Evolutionary conservation across 1,284 basidiomycete genomes (phyloP).

Genomic region (Neolentinus lepideus): DNA sequence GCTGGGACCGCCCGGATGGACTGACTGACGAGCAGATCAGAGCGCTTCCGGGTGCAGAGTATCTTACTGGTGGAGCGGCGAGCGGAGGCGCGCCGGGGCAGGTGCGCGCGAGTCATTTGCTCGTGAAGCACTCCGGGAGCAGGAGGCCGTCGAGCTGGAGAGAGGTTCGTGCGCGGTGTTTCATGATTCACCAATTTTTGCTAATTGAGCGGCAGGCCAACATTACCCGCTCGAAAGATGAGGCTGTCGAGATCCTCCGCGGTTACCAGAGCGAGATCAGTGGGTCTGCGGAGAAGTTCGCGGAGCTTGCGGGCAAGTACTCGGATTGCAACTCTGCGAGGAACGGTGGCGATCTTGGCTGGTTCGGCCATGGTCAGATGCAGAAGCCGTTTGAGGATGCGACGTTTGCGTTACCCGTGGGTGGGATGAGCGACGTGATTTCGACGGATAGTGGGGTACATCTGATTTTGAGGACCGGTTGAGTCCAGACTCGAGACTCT

Average conservation of each 20-base stretch:
- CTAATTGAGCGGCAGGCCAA: slow-evolving; percentile 20
- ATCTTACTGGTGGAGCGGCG: slow-evolving; percentile 22
- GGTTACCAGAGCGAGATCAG: slow-evolving; percentile 57
- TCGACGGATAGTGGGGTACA: slow-evolving; percentile 96
- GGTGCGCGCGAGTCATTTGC: slow-evolving; percentile 90
- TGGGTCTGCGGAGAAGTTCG: slow-evolving; percentile 61
- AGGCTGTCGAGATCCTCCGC: slow-evolving; percentile 77
- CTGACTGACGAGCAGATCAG: slow-evolving; percentile 59
- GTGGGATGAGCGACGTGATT: slow-evolving; percentile 82
- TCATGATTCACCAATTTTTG: neutral
- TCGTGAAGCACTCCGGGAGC: slow-evolving; percentile 89
- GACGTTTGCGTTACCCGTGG: slow-evolving; percentile 75
- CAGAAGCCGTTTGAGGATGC: slow-evolving; percentile 97
- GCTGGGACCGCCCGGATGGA: slow-evolving; percentile 77
- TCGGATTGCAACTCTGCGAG: slow-evolving; percentile 87
- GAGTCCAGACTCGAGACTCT: slow-evolving; percentile 15
- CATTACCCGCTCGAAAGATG: slow-evolving; percentile 87
- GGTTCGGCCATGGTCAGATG: slow-evolving; percentile 88
- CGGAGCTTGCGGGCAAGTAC: slow-evolving; percentile 63
- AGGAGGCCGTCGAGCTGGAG: slow-evolving; percentile 90
- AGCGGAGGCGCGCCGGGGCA: slow-evolving; percentile 34
- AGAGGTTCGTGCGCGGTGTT: slow-evolving; percentile 59
- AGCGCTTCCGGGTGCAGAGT: slow-evolving; percentile 63
- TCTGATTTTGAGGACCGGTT: slow-evolving; percentile 86
- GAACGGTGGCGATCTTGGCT: slow-evolving; percentile 80